phyloP scores from a whole-genome alignment of 805 yeast species.

The Kodamaea laetipori region DNA sequence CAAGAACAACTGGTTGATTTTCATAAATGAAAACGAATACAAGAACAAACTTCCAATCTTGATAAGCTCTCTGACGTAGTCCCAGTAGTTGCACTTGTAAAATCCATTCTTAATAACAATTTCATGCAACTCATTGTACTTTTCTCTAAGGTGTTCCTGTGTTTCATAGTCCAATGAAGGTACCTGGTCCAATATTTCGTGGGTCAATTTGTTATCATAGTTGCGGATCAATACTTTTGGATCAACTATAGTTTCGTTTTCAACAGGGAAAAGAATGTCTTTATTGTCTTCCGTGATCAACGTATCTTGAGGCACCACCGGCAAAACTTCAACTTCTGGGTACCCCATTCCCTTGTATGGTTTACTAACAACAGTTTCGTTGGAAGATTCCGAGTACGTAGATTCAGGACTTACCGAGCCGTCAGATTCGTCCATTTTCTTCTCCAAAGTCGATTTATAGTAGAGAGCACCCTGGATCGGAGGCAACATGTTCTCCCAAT shows the following conservation, averaged over 20 bases:
- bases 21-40: slow-evolving; percentile 51
- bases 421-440: slow-evolving; percentile 9
- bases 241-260: slow-evolving; percentile 47
- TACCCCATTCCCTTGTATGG: slow-evolving; percentile 35
- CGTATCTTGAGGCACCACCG: slow-evolving; percentile 53
- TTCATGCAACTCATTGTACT: slow-evolving; percentile 63
- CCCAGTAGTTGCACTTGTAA: slow-evolving; percentile 73
- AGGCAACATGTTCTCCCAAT: slow-evolving; percentile 78
- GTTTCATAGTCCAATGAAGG: slow-evolving; percentile 72
- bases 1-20: slow-evolving; percentile 43
- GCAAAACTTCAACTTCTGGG: slow-evolving; percentile 43
- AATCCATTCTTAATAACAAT: slow-evolving; percentile 56
- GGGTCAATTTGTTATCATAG: slow-evolving; percentile 59
- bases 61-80: slow-evolving; percentile 66
- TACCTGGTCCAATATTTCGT: slow-evolving; percentile 53
- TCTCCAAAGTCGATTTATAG: slow-evolving; percentile 2
- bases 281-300: slow-evolving; percentile 42
- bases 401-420: slow-evolving; percentile 15
- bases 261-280: slow-evolving; percentile 35
- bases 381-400: slow-evolving; percentile 19
- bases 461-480: slow-evolving; percentile 82
- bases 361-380: slow-evolving; percentile 18
- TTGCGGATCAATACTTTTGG: slow-evolving; percentile 55
- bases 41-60: slow-evolving; percentile 59
- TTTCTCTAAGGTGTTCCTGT: slow-evolving; percentile 55